Percentiles rank a stretch among this genome's conserved stretches.
phyloP scores from a whole-genome alignment of 2,329 filamentous ascomycete species.

The Aaosphaeria arxii region DNA sequence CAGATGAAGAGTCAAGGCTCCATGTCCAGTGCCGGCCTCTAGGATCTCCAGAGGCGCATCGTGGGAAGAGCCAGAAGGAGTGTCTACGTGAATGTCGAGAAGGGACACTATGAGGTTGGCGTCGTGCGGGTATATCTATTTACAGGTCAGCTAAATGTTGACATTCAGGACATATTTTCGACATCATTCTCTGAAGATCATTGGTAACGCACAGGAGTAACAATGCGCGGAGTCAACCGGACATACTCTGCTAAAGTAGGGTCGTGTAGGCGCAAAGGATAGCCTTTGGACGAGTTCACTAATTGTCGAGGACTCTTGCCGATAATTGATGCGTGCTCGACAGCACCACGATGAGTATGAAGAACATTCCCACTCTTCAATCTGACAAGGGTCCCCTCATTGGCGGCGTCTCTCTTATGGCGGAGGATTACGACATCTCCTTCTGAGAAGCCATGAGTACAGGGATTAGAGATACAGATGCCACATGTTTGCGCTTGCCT shows the following conservation, averaged over 20 bases:
- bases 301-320: conserved; percentile 59
- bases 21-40: conserved; percentile 83
- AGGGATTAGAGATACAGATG: neutral
- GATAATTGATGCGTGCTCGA: conserved; percentile 59
- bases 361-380: conserved; percentile 33
- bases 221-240: conserved; percentile 61
- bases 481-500: conserved; percentile 19
- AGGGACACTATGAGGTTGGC: conserved; percentile 72
- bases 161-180: conserved; percentile 2
- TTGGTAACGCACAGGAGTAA: conserved; percentile 64
- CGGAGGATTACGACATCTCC: conserved; percentile 43
- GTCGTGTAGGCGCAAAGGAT: conserved; percentile 56
- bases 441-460: conserved; percentile 23
- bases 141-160: no score
- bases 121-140: conserved; percentile 70
- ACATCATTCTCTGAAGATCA: neutral
- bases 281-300: conserved; percentile 54
- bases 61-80: conserved; percentile 29
- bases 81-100: conserved; percentile 66
- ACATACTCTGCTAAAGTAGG: conserved; percentile 74
- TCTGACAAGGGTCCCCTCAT: conserved; percentile 39
- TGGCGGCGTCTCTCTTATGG: conserved; percentile 31
- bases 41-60: conserved; percentile 66
- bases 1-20: conserved; percentile 71
- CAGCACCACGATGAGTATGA: conserved; percentile 46